Percentiles rank a stretch among this genome's conserved stretches.
These are phyloP conservation scores for Lipomyces yamanashiensis DNA, from an alignment of 805 yeast species.

Conservation along the genomic window DNA sequence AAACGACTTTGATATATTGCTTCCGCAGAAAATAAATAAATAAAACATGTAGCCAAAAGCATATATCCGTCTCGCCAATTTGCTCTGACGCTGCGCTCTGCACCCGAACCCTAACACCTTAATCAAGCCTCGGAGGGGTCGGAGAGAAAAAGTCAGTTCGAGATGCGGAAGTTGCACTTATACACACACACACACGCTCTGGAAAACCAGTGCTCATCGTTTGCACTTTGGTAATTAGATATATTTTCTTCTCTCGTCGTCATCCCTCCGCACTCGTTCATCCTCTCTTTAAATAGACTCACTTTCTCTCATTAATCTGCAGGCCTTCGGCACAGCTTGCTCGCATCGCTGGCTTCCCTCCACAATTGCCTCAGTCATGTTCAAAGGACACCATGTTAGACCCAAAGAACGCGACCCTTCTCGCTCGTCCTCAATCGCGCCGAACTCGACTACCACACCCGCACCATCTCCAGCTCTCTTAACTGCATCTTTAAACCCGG, in stretches of 20 bases:
- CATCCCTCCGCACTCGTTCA: not conserved
- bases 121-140: no score
- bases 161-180: not conserved
- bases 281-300: not conserved
- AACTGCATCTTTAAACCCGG: not conserved
- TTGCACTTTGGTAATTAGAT: no score
- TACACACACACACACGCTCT: not conserved
- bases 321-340: not conserved
- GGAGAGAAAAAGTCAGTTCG: not conserved
- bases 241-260: not conserved
- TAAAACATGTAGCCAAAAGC: no score
- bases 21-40: no score
- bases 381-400: not conserved
- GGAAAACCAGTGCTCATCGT: no score
- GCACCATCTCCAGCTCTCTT: not conserved
- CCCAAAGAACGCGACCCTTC: not conserved
- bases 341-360: not conserved
- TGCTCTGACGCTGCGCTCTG: not conserved
- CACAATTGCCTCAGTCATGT: not conserved
- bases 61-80: no score
- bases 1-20: no score
- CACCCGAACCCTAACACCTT: not conserved
- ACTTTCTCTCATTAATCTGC: not conserved
- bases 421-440: slow-evolving; percentile 3
- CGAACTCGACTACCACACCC: slow-evolving; percentile 1